Evolutionary conservation across 2,329 filamentous ascomycete species (phyloP).

Genomic region (Phialophora macrospora): DNA sequence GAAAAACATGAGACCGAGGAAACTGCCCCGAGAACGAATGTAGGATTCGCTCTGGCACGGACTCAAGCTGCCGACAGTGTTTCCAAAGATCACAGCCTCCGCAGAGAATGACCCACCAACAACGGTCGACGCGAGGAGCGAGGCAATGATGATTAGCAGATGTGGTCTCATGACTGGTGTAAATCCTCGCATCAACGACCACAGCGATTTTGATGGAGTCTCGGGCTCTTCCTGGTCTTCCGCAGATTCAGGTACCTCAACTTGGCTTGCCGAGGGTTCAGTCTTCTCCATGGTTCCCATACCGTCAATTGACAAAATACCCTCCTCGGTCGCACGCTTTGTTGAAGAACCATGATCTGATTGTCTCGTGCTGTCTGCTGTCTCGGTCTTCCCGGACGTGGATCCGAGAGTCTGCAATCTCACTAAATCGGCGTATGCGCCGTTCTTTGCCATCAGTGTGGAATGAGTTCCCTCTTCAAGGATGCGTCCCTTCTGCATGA

Average conservation of each 20-base stretch:
- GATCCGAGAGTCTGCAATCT: slow-evolving; percentile 48
- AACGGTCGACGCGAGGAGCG: slow-evolving; percentile 57
- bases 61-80: slow-evolving; percentile 62
- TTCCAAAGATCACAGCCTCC: slow-evolving; percentile 65
- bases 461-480: slow-evolving; percentile 44
- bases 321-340: slow-evolving; percentile 1
- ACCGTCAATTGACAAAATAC: slow-evolving; percentile 1
- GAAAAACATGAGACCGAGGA: slow-evolving; percentile 65
- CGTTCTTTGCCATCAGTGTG: slow-evolving; percentile 44
- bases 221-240: slow-evolving; percentile 17
- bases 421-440: slow-evolving; percentile 57
- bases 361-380: slow-evolving; percentile 14
- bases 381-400: slow-evolving; percentile 11
- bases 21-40: slow-evolving; percentile 57
- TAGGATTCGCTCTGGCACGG: slow-evolving; percentile 57
- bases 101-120: slow-evolving; percentile 65
- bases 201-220: slow-evolving; percentile 18
- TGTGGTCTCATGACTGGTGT: slow-evolving; percentile 52
- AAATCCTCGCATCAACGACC: slow-evolving; percentile 42
- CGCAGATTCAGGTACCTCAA: background rate
- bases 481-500: slow-evolving; percentile 44
- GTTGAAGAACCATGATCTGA: slow-evolving; percentile 18
- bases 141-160: slow-evolving; percentile 52
- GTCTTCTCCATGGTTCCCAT: slow-evolving; percentile 23
- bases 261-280: slow-evolving; percentile 15